Evolutionary conservation across 2,329 filamentous ascomycete species (phyloP).

Genomic region (Aspergillus tamarii): DNA sequence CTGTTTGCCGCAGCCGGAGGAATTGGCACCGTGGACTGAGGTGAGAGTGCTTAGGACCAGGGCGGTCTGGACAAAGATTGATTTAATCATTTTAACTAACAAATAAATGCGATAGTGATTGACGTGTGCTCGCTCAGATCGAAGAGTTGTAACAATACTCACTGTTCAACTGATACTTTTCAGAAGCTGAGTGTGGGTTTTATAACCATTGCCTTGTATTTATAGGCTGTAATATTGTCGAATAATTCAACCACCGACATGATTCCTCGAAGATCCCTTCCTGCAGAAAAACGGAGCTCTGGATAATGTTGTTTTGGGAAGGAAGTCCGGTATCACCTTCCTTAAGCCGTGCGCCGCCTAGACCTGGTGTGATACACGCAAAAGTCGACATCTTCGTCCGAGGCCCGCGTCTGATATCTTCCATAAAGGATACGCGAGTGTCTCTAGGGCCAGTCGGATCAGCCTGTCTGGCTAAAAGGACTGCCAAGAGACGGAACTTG

Average conservation of each 20-base stretch:
- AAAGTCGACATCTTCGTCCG: too few species aligned
- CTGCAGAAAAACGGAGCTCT: neutral
- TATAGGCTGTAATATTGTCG: neutral
- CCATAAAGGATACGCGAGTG: too few species aligned
- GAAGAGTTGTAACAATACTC: neutral
- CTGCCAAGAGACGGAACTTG: too few species aligned
- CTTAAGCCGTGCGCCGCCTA: neutral
- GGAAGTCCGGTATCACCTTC: neutral
- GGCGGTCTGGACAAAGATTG: neutral
- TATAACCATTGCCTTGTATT: neutral
- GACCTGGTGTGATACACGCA: too few species aligned
- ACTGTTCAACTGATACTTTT: neutral
- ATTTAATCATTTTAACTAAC: neutral
- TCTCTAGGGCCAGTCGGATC: too few species aligned
- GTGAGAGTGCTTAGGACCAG: neutral
- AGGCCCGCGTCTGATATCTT: neutral
- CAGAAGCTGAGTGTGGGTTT: neutral
- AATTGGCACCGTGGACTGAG: constrained; percentile 27
- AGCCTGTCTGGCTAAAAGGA: too few species aligned
- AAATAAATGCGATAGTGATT: too few species aligned
- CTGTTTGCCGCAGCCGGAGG: constrained; percentile 18
- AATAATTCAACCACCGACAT: neutral
- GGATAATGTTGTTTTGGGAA: neutral
- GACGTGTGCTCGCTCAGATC: neutral
- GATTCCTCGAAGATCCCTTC: neutral